These are phyloP conservation scores for Cenococcum geophilum DNA, from an alignment of 495 filamentous ascomycete genomes.

Conservation along the genomic window DNA sequence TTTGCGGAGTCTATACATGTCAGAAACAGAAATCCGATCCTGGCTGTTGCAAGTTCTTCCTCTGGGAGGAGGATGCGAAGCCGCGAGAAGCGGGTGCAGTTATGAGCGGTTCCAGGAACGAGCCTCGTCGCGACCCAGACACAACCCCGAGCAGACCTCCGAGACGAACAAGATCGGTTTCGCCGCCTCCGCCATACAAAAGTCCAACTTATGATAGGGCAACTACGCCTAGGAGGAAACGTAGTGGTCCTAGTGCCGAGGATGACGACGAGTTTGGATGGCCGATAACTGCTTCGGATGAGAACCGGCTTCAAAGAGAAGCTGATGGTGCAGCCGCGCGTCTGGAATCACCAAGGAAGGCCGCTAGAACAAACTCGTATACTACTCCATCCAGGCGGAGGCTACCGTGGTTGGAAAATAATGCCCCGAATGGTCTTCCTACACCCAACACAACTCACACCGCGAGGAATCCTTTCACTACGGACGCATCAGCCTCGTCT, in stretches of 20 bases:
- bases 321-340: slow-evolving; percentile 16
- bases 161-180: neutral
- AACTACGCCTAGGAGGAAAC: slow-evolving; percentile 21
- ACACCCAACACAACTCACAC: slow-evolving; percentile 10
- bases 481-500: slow-evolving; percentile 32
- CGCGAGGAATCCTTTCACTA: slow-evolving; percentile 7
- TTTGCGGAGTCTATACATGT: slow-evolving; percentile 55
- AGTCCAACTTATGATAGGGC: slow-evolving; percentile 4
- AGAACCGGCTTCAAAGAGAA: slow-evolving; percentile 7
- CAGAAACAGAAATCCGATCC: slow-evolving; percentile 43
- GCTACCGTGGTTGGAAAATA: slow-evolving; percentile 37
- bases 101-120: slow-evolving; percentile 46
- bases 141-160: slow-evolving; percentile 23
- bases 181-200: slow-evolving; percentile 20
- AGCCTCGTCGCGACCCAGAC: slow-evolving; percentile 25
- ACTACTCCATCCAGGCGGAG: slow-evolving; percentile 53
- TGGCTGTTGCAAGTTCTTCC: slow-evolving; percentile 59
- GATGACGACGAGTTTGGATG: slow-evolving; percentile 20
- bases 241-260: neutral
- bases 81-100: slow-evolving; percentile 48
- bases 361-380: slow-evolving; percentile 40
- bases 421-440: slow-evolving; percentile 23
- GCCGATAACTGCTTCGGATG: slow-evolving; percentile 5
- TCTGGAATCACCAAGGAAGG: slow-evolving; percentile 46
- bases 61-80: slow-evolving; percentile 61